phyloP scores from a whole-genome alignment of 139 green algal species.

The Tetradesmus lagerheimii region DNA sequence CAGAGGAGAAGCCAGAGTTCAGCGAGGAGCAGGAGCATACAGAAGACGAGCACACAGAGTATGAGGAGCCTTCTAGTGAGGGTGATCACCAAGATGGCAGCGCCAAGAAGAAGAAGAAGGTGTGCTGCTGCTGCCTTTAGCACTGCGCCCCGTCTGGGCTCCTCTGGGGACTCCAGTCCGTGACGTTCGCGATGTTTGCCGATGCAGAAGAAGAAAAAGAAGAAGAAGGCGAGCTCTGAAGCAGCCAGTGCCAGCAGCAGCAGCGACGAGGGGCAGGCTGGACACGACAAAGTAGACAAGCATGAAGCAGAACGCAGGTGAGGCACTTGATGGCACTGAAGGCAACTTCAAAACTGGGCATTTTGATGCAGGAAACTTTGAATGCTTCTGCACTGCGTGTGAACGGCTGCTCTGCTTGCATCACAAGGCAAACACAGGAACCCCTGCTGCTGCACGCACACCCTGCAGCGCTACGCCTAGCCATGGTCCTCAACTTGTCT shows the following conservation, averaged over 20 bases:
- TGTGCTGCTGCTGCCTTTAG: background rate
- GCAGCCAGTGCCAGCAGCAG: background rate
- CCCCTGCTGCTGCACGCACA: background rate
- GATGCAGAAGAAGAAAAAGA: constrained; percentile 42
- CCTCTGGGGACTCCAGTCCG: background rate
- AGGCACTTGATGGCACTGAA: background rate
- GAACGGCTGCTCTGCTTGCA: background rate
- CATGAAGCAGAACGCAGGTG: constrained; percentile 40
- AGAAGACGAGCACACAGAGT: constrained; percentile 19
- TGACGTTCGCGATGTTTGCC: background rate
- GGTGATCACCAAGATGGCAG: background rate
- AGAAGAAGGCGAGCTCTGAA: background rate
- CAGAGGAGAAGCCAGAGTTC: background rate
- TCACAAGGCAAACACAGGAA: background rate
- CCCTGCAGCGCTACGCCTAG: background rate
- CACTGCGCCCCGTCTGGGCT: background rate
- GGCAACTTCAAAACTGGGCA: background rate
- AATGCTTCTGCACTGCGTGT: background rate
- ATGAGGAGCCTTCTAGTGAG: background rate
- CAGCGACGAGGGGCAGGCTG: background rate
- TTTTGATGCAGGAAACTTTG: background rate
- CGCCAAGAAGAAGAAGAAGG: constrained; percentile 40
- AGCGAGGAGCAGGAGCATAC: background rate
- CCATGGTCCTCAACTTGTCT: background rate
- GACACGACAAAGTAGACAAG: constrained; percentile 12